phyloP scores from a whole-genome alignment of 305 asterid species.

The Fraxinus nigra region DNA sequence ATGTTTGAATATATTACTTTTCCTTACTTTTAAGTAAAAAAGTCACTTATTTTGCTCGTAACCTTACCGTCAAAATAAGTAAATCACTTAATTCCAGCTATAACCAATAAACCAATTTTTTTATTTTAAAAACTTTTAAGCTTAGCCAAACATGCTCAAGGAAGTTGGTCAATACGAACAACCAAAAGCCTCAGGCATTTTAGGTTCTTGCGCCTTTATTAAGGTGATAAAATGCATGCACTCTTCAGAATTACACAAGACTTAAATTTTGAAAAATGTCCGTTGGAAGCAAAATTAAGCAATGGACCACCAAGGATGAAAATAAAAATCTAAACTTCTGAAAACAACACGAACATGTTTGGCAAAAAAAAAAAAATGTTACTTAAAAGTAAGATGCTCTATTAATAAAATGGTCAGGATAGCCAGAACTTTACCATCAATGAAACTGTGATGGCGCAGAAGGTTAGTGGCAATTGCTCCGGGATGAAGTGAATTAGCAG shows the following conservation, averaged over 20 bases:
- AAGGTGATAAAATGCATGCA: not conserved
- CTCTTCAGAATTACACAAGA: not conserved
- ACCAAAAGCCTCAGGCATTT: not conserved
- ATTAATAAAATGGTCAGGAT: not conserved
- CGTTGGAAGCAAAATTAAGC: not conserved
- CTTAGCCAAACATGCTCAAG: not conserved
- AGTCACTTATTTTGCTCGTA: not conserved
- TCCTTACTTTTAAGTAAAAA: not conserved
- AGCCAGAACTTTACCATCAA: constrained; percentile 45
- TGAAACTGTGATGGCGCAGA: constrained; percentile 48
- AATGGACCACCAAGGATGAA: not conserved
- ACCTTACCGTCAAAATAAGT: not conserved
- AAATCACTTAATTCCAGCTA: not conserved
- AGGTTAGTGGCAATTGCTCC: constrained; percentile 89
- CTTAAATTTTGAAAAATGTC: not conserved
- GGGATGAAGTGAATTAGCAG: constrained; percentile 92
- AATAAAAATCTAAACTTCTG: not conserved
- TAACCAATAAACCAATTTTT: not conserved
- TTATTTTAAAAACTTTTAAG: not conserved
- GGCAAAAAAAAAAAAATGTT: not conserved
- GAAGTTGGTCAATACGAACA: not conserved
- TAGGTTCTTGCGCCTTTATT: not conserved
- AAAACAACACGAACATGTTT: not conserved
- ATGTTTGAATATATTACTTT: not conserved
- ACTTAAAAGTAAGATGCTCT: not conserved